Conservation (phyloP, 2,329 filamentous ascomycete genomes). For the Ophiostoma perfectum region DNA sequence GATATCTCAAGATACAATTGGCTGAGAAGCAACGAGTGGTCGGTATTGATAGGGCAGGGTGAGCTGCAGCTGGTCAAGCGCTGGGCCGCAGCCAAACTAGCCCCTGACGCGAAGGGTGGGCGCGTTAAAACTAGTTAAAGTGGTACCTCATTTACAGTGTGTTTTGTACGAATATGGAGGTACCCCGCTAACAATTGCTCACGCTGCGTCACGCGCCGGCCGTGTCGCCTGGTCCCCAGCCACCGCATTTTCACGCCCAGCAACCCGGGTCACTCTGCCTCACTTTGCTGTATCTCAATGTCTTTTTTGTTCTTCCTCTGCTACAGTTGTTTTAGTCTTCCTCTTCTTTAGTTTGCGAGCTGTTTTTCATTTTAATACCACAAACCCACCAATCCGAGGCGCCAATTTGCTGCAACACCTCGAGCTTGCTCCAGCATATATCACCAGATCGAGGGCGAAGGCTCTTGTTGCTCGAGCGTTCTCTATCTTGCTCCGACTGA, state of each 20-base stretch:
- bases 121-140: constrained; percentile 18
- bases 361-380: not conserved
- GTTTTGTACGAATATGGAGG: not conserved
- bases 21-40: not conserved
- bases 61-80: not conserved
- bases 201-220: constrained; percentile 18
- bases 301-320: not conserved
- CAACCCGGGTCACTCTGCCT: not conserved
- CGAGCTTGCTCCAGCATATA: not conserved
- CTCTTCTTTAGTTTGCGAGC: not conserved
- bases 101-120: constrained; percentile 8
- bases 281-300: not conserved
- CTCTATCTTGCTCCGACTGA: not conserved
- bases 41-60: too few species aligned
- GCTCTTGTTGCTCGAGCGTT: not conserved
- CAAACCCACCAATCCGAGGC: not conserved
- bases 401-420: not conserved
- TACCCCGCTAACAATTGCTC: constrained; percentile 20
- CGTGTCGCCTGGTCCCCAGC: constrained; percentile 24
- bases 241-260: constrained; percentile 21
- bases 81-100: not conserved
- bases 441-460: not conserved
- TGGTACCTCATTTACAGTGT: constrained; percentile 10
- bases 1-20: not conserved
- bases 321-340: not conserved